A percentile compares a stretch with the other conserved stretches of the same genome.
These are phyloP conservation scores for Penicillium riverlandense DNA, from an alignment of 495 filamentous ascomycete species.

Conservation along the genomic window DNA sequence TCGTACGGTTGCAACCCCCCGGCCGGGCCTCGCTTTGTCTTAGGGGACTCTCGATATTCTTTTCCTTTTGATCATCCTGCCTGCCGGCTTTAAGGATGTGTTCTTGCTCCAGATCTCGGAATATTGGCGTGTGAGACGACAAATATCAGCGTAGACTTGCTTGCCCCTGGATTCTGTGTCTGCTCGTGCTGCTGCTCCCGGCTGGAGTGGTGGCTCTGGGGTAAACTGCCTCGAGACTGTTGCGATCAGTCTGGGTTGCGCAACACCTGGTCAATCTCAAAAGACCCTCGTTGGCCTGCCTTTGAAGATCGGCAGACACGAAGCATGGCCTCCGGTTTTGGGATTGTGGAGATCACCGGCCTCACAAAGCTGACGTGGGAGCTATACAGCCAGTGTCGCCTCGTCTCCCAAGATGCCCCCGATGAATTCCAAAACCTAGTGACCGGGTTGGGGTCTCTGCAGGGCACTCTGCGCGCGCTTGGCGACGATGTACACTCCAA, in stretches of 20 bases:
- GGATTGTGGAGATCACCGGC: constrained; percentile 20
- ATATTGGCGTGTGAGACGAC: too few species aligned
- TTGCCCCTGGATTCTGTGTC: too few species aligned
- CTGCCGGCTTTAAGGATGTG: too few species aligned
- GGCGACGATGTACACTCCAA: constrained; percentile 23
- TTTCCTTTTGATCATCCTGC: too few species aligned
- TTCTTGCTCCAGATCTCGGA: too few species aligned
- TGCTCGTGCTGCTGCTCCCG: too few species aligned
- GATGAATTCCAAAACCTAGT: constrained; percentile 30
- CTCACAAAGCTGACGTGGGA: constrained; percentile 29
- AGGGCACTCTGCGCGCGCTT: constrained; percentile 21
- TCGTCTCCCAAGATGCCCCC: constrained; percentile 25
- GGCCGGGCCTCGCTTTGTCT: too few species aligned
- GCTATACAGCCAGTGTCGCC: constrained; percentile 27
- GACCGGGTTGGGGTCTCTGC: constrained; percentile 25
- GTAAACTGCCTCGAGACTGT: too few species aligned
- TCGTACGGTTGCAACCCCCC: too few species aligned
- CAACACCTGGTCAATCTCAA: not conserved
- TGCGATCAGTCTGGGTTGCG: not conserved
- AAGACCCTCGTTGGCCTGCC: not conserved
- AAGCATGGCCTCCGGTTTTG: constrained; percentile 18
- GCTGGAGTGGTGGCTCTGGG: too few species aligned
- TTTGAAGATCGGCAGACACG: not conserved
- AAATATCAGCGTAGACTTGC: too few species aligned
- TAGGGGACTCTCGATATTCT: too few species aligned